Percentiles rank a stretch among this genome's conserved stretches.
Conservation (phyloP, 2,329 filamentous ascomycete genomes). For the Colletotrichum incanum region DNA sequence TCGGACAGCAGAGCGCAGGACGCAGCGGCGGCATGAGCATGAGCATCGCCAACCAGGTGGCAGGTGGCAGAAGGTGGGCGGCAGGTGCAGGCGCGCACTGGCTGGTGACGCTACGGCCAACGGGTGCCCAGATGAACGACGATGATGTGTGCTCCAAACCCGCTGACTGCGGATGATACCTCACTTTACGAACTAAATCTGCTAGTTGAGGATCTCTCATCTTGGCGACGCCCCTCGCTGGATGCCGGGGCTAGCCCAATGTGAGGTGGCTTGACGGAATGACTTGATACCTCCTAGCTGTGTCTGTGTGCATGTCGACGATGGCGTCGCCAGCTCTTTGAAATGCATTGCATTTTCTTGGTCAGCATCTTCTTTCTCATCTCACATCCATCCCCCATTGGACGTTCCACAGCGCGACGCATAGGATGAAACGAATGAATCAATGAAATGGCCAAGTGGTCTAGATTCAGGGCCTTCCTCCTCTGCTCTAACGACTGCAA, state of each 20-base stretch:
- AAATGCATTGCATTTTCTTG: conserved; percentile 13
- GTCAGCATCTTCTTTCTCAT: conserved; percentile 1
- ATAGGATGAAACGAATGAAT: conserved; percentile 22
- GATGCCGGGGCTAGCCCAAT: conserved; percentile 41
- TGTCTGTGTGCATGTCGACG: background rate
- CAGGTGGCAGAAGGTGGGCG: conserved; percentile 17
- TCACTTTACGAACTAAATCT: background rate
- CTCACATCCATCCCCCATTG: background rate
- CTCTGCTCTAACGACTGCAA: background rate
- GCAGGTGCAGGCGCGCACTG: conserved; percentile 8
- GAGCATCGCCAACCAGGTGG: background rate
- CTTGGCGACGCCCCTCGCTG: conserved; percentile 33
- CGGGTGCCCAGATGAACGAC: conserved; percentile 4
- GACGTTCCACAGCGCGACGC: background rate
- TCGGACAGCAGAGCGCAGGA: conserved; percentile 3
- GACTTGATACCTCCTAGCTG: conserved; percentile 21
- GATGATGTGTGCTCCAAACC: conserved; percentile 9
- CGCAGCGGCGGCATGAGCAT: background rate
- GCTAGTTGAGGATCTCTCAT: conserved; percentile 25
- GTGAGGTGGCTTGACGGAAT: conserved; percentile 23
- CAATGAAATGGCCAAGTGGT: conserved; percentile 15
- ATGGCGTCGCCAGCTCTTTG: conserved; percentile 12
- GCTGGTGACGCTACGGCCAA: conserved; percentile 17
- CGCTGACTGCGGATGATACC: background rate
- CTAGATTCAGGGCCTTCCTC: conserved; percentile 6